Evolutionary conservation across 2,329 filamentous ascomycete species (phyloP).

Genomic region (Phaeosphaeriaceae sp.): DNA sequence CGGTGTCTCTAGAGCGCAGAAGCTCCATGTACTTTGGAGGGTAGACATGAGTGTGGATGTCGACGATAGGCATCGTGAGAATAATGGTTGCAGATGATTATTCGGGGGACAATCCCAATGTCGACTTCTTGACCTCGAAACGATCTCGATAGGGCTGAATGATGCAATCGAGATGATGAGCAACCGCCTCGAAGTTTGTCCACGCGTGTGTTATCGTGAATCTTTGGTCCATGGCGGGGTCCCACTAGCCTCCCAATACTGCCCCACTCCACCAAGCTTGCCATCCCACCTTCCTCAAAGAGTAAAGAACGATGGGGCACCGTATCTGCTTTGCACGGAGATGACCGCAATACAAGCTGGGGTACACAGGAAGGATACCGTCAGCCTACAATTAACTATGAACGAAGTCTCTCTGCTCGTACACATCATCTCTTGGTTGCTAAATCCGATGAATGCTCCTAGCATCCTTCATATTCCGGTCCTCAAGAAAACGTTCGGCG

Average conservation of each 20-base stretch:
- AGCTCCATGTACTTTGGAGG: slow-evolving; percentile 66
- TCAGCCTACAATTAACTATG: neutral
- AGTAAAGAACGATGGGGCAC: slow-evolving; percentile 23
- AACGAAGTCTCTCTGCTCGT: neutral
- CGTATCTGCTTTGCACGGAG: slow-evolving; percentile 13
- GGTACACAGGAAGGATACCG: neutral
- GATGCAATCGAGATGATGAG: neutral
- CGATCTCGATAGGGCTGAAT: neutral
- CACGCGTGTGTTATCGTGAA: slow-evolving; percentile 10
- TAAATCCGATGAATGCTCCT: neutral
- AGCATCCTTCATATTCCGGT: slow-evolving; percentile 27
- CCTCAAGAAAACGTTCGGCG: slow-evolving; percentile 45
- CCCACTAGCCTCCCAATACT: slow-evolving; percentile 11
- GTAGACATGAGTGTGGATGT: slow-evolving; percentile 70
- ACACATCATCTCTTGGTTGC: neutral
- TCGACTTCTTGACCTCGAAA: neutral
- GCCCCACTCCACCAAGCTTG: slow-evolving; percentile 31
- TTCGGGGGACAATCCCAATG: neutral
- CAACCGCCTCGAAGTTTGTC: neutral
- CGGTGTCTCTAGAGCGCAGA: slow-evolving; percentile 62
- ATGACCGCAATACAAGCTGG: slow-evolving; percentile 11
- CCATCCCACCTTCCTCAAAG: slow-evolving; percentile 43
- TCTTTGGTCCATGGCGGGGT: slow-evolving; percentile 28
- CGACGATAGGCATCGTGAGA: slow-evolving; percentile 56
- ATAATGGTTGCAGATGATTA: neutral